A percentile compares a stretch with the other conserved stretches of the same genome.
These are phyloP conservation scores for Picochlorum costavermella DNA, from an alignment of 139 green algal genomes.

Conservation along the genomic window DNA sequence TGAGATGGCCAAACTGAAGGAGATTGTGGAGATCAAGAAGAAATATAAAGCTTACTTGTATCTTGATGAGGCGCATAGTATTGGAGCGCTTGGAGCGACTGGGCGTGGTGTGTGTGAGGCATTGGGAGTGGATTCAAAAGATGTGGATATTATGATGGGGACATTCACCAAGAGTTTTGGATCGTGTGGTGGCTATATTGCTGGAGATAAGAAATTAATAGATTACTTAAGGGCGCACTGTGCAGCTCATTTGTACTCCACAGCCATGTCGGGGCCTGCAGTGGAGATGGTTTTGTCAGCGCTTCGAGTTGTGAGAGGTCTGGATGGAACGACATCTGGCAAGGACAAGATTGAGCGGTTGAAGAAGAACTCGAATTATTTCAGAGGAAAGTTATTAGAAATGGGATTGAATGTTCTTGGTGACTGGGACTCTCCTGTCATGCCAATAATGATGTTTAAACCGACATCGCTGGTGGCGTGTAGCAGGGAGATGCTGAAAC, in stretches of 20 bases:
- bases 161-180: conserved; percentile 99
- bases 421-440: conserved; percentile 89
- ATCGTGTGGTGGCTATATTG: conserved; percentile 90
- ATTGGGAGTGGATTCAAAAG: conserved; percentile 70
- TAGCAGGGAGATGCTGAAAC: conserved; percentile 53
- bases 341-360: conserved; percentile 56
- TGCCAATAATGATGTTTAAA: conserved; percentile 97
- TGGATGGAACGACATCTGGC: conserved; percentile 44
- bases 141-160: conserved; percentile 98
- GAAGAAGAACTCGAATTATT: conserved; percentile 86
- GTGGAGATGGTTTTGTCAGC: conserved; percentile 69
- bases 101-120: conserved; percentile 83
- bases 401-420: conserved; percentile 88
- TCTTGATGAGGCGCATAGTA: conserved; percentile 98
- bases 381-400: conserved; percentile 59
- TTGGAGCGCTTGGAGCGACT: conserved; percentile 80
- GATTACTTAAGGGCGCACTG: conserved; percentile 50
- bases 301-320: conserved; percentile 62
- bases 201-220: conserved; percentile 54
- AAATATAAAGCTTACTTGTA: conserved; percentile 85
- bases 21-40: conserved; percentile 86
- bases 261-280: conserved; percentile 74
- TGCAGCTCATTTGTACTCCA: conserved; percentile 76
- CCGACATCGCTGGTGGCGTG: conserved; percentile 71
- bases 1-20: conserved; percentile 72